Evolutionary conservation across 164 flowering plant genomes (phyloP).

Genomic region (Kalanchoe fedtschenkoi): DNA sequence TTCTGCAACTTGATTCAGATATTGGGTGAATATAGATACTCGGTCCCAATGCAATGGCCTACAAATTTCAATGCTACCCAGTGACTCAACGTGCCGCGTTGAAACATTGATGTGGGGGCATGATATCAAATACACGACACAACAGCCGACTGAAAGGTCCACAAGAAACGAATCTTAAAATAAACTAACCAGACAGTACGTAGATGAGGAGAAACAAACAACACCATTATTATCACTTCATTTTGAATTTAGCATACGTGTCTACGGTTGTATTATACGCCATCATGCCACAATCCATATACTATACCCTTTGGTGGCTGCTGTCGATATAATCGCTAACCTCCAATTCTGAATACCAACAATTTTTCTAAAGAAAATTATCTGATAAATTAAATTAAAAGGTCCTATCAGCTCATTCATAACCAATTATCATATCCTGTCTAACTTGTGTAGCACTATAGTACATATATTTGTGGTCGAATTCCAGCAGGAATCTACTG

Average conservation of each 20-base stretch:
- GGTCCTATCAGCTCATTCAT: too few species aligned
- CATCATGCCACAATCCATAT: neutral
- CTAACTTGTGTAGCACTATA: too few species aligned
- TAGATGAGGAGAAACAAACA: neutral
- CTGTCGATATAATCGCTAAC: neutral
- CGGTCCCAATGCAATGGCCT: too few species aligned
- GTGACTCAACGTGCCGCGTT: neutral
- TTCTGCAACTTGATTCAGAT: too few species aligned
- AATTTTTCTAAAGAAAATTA: neutral
- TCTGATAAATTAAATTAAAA: neutral
- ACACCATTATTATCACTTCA: neutral
- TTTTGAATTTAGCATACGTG: constrained; percentile 1
- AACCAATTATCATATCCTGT: too few species aligned
- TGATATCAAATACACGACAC: neutral
- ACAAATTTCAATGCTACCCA: neutral
- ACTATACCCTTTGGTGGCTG: neutral
- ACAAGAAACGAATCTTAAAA: neutral
- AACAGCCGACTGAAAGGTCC: neutral
- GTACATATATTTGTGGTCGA: too few species aligned
- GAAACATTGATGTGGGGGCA: neutral
- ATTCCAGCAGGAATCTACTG: neutral
- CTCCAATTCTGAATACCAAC: neutral
- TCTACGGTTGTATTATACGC: neutral
- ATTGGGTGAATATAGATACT: too few species aligned
- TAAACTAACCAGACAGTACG: neutral